A percentile compares a stretch with the other conserved stretches of the same genome.
Conservation (phyloP, 2,329 filamentous ascomycete species). For the Hirsutella rhossiliensis region DNA sequence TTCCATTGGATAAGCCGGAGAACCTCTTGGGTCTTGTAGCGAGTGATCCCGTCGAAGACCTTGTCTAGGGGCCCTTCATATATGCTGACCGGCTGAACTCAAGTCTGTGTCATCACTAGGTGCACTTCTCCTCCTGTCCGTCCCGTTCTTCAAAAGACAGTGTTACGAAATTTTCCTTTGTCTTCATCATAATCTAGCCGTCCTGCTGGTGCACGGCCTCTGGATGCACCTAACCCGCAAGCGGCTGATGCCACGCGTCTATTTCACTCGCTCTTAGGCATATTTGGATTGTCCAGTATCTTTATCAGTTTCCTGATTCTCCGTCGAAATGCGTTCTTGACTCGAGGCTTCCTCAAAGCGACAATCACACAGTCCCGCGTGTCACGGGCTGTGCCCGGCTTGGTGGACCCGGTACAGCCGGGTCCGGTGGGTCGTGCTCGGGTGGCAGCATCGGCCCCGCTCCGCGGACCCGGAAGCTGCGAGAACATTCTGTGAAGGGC, state of each 20-base stretch:
- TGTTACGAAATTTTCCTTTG: slow-evolving; percentile 2
- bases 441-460: no score
- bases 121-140: neutral
- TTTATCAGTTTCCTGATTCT: neutral
- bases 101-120: neutral
- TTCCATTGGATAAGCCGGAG: neutral
- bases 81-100: neutral
- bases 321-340: neutral
- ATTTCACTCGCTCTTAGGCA: neutral
- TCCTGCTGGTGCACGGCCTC: slow-evolving; percentile 3
- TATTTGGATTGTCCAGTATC: neutral
- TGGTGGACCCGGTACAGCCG: no score
- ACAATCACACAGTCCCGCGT: neutral
- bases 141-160: neutral
- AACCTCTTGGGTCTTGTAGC: neutral
- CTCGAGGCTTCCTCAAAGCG: neutral
- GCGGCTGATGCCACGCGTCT: neutral
- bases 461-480: no score
- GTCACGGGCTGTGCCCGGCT: no score
- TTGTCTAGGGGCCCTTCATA: neutral
- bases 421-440: no score
- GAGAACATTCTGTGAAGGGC: no score
- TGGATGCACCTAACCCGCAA: slow-evolving; percentile 1
- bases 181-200: slow-evolving; percentile 1
- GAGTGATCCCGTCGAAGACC: neutral